phyloP scores from a whole-genome alignment of 208 protist species.

The Spongospora subterranea region DNA sequence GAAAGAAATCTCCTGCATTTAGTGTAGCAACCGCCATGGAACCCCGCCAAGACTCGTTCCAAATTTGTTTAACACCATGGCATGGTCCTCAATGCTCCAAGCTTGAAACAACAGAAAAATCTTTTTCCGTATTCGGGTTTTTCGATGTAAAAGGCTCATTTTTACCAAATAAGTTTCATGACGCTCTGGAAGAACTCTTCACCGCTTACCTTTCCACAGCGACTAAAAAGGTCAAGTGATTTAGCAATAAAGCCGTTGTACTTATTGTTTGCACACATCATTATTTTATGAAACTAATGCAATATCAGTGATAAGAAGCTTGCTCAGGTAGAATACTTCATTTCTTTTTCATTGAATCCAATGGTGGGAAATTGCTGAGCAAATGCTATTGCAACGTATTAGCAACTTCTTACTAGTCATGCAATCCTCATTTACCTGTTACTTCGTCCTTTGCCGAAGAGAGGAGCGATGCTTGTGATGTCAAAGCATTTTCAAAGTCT shows the following conservation, averaged over 20 bases:
- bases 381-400: slow-evolving; percentile 4
- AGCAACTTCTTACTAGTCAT: not conserved
- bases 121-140: not conserved
- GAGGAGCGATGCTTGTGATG: not conserved
- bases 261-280: not conserved
- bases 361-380: slow-evolving; percentile 21
- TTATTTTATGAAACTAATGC: not conserved
- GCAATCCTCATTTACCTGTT: not conserved
- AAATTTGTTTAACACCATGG: not conserved
- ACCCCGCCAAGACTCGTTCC: not conserved
- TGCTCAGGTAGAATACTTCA: slow-evolving; percentile 11
- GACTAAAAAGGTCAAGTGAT: not conserved
- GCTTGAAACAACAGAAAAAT: not conserved
- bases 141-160: not conserved
- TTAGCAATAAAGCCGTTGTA: not conserved
- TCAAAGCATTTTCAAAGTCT: slow-evolving; percentile 30
- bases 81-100: not conserved
- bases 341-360: slow-evolving; percentile 26
- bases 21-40: not conserved
- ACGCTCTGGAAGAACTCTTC: not conserved
- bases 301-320: not conserved
- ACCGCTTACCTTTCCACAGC: not conserved
- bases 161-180: not conserved
- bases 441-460: not conserved
- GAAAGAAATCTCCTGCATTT: not conserved